Conservation (phyloP, 176 grass and related monocot genomes). For the Rhipidocladum racemiflorum region DNA sequence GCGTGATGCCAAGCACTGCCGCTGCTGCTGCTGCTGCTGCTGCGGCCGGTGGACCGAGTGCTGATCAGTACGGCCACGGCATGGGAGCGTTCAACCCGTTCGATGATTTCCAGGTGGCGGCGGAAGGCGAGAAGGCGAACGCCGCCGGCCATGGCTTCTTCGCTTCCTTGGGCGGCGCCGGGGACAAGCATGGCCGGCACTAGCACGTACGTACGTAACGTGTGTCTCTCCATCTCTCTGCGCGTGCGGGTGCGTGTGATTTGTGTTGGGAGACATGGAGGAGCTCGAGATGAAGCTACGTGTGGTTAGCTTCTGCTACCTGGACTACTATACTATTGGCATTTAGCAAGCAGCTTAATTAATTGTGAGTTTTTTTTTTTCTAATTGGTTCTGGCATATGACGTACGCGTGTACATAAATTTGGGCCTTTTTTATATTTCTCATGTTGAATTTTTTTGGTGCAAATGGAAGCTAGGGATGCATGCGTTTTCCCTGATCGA, state of each 20-base stretch:
- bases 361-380: conserved; percentile 31
- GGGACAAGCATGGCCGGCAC: conserved; percentile 44
- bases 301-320: conserved; percentile 21
- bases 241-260: neutral
- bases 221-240: neutral
- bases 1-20: conserved; percentile 7
- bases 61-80: conserved; percentile 18
- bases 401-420: conserved; percentile 36
- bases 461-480: conserved; percentile 5
- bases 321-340: conserved; percentile 32
- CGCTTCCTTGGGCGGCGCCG: conserved; percentile 34
- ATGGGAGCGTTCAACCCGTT: conserved; percentile 58
- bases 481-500: neutral
- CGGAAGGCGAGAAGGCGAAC: conserved; percentile 31
- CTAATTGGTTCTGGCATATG: conserved; percentile 21
- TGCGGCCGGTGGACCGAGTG: conserved; percentile 15
- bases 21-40: neutral
- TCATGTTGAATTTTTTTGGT: conserved; percentile 10
- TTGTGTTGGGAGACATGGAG: neutral
- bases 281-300: conserved; percentile 21
- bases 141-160: conserved; percentile 39
- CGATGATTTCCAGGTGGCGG: conserved; percentile 35
- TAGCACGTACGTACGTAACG: conserved; percentile 5
- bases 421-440: neutral
- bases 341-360: conserved; percentile 28